phyloP scores from a whole-genome alignment of 345 rosid genomes.

The Boechera stricta region DNA sequence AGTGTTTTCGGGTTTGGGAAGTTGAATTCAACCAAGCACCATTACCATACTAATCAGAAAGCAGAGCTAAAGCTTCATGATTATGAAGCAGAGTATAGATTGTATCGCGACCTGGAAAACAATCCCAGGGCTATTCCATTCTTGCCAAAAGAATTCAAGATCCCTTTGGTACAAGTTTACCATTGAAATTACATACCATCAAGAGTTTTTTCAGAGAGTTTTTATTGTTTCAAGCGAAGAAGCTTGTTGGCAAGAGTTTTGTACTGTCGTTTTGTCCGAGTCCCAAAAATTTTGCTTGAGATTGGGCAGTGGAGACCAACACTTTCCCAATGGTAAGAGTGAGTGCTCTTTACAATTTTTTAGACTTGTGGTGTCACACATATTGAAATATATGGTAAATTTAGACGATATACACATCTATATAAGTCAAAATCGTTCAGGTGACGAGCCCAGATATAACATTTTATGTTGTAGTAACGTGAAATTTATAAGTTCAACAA shows the following conservation, averaged over 20 bases:
- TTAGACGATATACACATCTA: slow-evolving; percentile 17
- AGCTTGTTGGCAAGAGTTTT: slow-evolving; percentile 22
- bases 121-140: slow-evolving; percentile 73
- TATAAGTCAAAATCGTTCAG: not conserved
- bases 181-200: slow-evolving; percentile 48
- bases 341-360: slow-evolving; percentile 9
- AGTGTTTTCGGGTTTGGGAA: slow-evolving; percentile 92
- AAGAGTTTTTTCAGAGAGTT: slow-evolving; percentile 26
- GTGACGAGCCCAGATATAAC: not conserved
- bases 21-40: slow-evolving; percentile 66
- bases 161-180: slow-evolving; percentile 70
- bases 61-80: slow-evolving; percentile 83
- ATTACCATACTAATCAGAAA: slow-evolving; percentile 90
- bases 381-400: slow-evolving; percentile 16
- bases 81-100: slow-evolving; percentile 78
- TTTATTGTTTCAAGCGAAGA: slow-evolving; percentile 6
- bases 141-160: slow-evolving; percentile 61
- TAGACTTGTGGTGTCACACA: slow-evolving; percentile 13
- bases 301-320: slow-evolving; percentile 8
- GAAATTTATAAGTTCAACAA: not conserved
- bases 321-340: slow-evolving; percentile 14
- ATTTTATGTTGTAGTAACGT: not conserved
- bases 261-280: slow-evolving; percentile 8
- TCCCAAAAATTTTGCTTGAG: slow-evolving; percentile 17
- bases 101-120: slow-evolving; percentile 65